Conservation (phyloP, 2,329 filamentous ascomycete species). For the Aureobasidium sp. region DNA sequence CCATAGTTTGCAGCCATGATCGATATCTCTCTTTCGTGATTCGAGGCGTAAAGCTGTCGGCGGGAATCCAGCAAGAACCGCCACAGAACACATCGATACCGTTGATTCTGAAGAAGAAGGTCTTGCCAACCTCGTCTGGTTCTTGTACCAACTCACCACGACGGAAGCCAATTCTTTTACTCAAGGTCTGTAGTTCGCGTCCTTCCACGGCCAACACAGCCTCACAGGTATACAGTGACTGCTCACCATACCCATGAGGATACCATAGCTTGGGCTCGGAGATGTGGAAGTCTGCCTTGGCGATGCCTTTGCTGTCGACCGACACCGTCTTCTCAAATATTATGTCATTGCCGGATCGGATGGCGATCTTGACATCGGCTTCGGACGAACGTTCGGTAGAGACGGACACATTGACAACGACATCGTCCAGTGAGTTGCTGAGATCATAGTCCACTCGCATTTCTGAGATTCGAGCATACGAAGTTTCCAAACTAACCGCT, state of each 20-base stretch:
- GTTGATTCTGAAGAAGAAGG: conserved; percentile 66
- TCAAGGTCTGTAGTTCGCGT: conserved; percentile 42
- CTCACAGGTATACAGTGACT: conserved; percentile 62
- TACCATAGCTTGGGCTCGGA: conserved; percentile 66
- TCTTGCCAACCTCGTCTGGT: conserved; percentile 54
- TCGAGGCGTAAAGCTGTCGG: conserved; percentile 68
- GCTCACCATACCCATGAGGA: conserved; percentile 65
- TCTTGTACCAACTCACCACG: conserved; percentile 43
- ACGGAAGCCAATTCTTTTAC: conserved; percentile 62
- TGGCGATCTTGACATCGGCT: conserved; percentile 29
- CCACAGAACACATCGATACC: conserved; percentile 69
- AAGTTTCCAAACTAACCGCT: conserved; percentile 63
- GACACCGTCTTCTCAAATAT: conserved; percentile 28
- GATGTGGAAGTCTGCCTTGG: conserved; percentile 36
- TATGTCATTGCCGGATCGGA: conserved; percentile 23
- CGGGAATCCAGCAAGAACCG: conserved; percentile 80
- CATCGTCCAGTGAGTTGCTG: conserved; percentile 49
- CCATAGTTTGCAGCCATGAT: conserved; percentile 69
- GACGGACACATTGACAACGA: conserved; percentile 48
- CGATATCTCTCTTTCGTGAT: conserved; percentile 57
- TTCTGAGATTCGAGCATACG: conserved; percentile 56
- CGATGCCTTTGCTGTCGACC: conserved; percentile 25
- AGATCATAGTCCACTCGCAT: conserved; percentile 56
- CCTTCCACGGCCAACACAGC: conserved; percentile 35
- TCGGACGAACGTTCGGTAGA: conserved; percentile 33